Evolutionary conservation across 495 filamentous ascomycete species (phyloP).

Genomic region (Achaetomiella virescens): DNA sequence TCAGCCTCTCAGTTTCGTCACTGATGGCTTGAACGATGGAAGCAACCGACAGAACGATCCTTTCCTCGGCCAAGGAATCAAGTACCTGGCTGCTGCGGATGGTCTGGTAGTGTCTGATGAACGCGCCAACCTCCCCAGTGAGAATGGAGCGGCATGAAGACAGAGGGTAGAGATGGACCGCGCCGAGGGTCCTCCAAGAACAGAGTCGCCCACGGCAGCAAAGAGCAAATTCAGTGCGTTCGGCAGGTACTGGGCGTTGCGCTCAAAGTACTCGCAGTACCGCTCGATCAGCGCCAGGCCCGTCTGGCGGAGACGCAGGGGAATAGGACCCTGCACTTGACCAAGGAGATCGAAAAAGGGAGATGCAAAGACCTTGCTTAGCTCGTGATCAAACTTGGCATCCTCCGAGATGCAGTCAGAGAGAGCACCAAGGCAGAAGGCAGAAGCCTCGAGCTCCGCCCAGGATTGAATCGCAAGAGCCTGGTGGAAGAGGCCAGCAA

Average conservation of each 20-base stretch:
- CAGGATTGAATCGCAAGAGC: slow-evolving; percentile 57
- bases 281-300: slow-evolving; percentile 69
- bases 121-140: slow-evolving; percentile 62
- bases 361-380: slow-evolving; percentile 64
- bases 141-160: slow-evolving; percentile 70
- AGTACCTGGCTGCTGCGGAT: slow-evolving; percentile 54
- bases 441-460: slow-evolving; percentile 70
- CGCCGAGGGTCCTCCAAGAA: slow-evolving; percentile 66
- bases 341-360: slow-evolving; percentile 54
- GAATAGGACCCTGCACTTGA: slow-evolving; percentile 42
- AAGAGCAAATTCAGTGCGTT: slow-evolving; percentile 78
- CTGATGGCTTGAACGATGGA: slow-evolving; percentile 75
- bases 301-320: slow-evolving; percentile 68
- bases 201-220: slow-evolving; percentile 58
- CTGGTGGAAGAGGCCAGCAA: slow-evolving; percentile 57
- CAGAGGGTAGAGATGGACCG: slow-evolving; percentile 75
- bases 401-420: slow-evolving; percentile 70
- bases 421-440: slow-evolving; percentile 72
- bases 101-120: slow-evolving; percentile 68
- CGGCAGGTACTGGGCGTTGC: slow-evolving; percentile 63
- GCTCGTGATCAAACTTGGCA: slow-evolving; percentile 54
- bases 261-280: slow-evolving; percentile 78
- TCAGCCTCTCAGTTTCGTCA: slow-evolving; percentile 55
- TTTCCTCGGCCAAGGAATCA: slow-evolving; percentile 69
- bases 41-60: slow-evolving; percentile 74